These are phyloP conservation scores for Fraxinus angustifolia DNA, from an alignment of 305 asterid species.

Conservation along the genomic window DNA sequence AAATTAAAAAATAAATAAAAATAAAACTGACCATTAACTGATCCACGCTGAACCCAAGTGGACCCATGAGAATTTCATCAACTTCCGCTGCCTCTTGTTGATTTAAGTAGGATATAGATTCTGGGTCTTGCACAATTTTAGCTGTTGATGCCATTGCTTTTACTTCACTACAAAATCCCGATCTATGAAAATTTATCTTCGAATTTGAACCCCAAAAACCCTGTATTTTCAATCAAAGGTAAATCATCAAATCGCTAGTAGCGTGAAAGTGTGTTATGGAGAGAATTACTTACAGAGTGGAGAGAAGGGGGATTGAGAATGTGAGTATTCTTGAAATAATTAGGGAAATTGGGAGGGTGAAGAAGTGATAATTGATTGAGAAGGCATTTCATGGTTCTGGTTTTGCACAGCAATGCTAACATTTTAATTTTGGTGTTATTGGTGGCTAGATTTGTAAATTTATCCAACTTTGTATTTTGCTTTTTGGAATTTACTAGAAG, in stretches of 20 bases:
- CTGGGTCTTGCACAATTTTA: slow-evolving; percentile 46
- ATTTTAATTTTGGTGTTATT: not conserved
- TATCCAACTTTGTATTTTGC: not conserved
- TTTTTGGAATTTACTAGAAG: not conserved
- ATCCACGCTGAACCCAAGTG: slow-evolving; percentile 90
- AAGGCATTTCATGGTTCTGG: slow-evolving; percentile 55
- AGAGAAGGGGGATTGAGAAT: slow-evolving; percentile 22
- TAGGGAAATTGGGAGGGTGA: slow-evolving; percentile 23
- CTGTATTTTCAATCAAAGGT: slow-evolving; percentile 29
- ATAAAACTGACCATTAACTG: slow-evolving; percentile 66
- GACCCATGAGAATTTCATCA: slow-evolving; percentile 89
- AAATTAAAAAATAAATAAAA: not conserved
- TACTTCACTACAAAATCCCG: slow-evolving; percentile 30
- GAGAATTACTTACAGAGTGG: slow-evolving; percentile 11
- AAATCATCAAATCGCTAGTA: slow-evolving; percentile 20
- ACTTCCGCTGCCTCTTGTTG: slow-evolving; percentile 81
- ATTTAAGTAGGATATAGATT: slow-evolving; percentile 53
- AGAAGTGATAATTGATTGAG: slow-evolving; percentile 30
- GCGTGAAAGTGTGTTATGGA: not conserved
- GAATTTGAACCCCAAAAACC: slow-evolving; percentile 29
- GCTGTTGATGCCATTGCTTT: slow-evolving; percentile 55
- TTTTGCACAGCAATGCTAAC: slow-evolving; percentile 40
- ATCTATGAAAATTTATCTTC: slow-evolving; percentile 33
- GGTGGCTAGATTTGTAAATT: slow-evolving; percentile 2
- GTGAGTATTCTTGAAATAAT: slow-evolving; percentile 14